These are phyloP conservation scores for Fusarium pilosicola DNA, from an alignment of 2,329 filamentous ascomycete genomes.

Conservation along the genomic window DNA sequence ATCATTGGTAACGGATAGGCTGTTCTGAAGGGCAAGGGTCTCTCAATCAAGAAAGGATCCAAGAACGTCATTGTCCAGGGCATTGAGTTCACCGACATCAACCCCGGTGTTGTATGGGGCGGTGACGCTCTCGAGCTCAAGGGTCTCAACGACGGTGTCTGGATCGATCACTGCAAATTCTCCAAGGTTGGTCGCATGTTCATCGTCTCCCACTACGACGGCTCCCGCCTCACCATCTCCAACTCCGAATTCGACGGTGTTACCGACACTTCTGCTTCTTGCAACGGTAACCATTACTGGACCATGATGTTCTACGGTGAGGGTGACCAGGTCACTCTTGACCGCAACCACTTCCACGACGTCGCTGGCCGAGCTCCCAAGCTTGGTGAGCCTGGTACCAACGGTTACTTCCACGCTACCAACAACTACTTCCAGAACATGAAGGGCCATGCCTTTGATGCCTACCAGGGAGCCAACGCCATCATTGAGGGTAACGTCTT, in stretches of 20 bases:
- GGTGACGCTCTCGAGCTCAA: conserved; percentile 52
- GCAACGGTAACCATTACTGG: conserved; percentile 49
- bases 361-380: conserved; percentile 45
- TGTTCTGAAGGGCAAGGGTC: conserved; percentile 51
- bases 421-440: conserved; percentile 46
- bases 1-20: conserved; percentile 42
- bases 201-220: conserved; percentile 50
- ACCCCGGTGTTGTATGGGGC: conserved; percentile 48
- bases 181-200: conserved; percentile 55
- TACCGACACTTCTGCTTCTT: conserved; percentile 44
- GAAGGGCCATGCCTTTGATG: conserved; percentile 61
- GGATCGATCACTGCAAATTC: conserved; percentile 52
- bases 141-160: conserved; percentile 45
- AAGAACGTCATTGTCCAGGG: conserved; percentile 64
- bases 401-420: conserved; percentile 39
- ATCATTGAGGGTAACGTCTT: conserved; percentile 46
- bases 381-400: conserved; percentile 43
- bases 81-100: conserved; percentile 57
- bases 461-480: conserved; percentile 48
- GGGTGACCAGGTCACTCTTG: conserved; percentile 40
- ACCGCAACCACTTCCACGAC: conserved; percentile 44
- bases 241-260: conserved; percentile 54
- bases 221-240: conserved; percentile 49
- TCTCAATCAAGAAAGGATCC: conserved; percentile 54
- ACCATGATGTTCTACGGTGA: conserved; percentile 47